Base-by-base conservation (phyloP, 2,329 filamentous ascomycete species). In the Aphanocladium album region DNA sequence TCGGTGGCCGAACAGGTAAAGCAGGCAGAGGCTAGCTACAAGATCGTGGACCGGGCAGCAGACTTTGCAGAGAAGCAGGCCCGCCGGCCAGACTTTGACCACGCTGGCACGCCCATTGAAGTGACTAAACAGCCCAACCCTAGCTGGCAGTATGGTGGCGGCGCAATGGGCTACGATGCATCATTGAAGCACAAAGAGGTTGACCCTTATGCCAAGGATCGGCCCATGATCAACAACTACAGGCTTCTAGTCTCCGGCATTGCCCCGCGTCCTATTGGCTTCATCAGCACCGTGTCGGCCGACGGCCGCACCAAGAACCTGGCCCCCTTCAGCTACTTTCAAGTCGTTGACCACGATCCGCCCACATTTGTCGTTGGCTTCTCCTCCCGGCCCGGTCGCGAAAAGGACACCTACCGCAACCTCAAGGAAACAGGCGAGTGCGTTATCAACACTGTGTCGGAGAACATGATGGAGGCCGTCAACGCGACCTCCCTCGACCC, bases 171-270 rank as follows among this genome's bases (percentile, higher is more conserved):
- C 43, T 52, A 67, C 45, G 72, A 60, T 45, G 14, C 53, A 54
- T 45, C 60, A 67, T 83, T 60, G 65, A 69, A 74, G 1, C 89
- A 96, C 74, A 75, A 90, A 60, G 80, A 87, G 69, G 93, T 96
- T 65, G 87, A 95, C 72, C 91, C 91, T 0, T 88, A 92, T 71
- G 88, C 83, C 60, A 76, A 85, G 35, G 89, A 88, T 30, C 82
- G 92, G 0, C 83, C 87, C 0, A 77, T 85, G 0, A 77, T 81
- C 0, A 85, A 83, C 73, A 96, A 96, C 78, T 96, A 96, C 81
- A 93, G 93, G 72, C 83, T 96, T 2, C 78, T 96, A 30, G 92
- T 96, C 69, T 88, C 85, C 2, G 87, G 84, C 45, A 86, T 96
- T 66, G 83, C 92, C 2, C 92, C 92, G 1, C 83, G 92, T 12